Evolutionary conservation across 2,329 filamentous ascomycete genomes (phyloP), one percentile per base, ranked within the genome.

Genomic region (Aspergillus nomiae): DNA sequence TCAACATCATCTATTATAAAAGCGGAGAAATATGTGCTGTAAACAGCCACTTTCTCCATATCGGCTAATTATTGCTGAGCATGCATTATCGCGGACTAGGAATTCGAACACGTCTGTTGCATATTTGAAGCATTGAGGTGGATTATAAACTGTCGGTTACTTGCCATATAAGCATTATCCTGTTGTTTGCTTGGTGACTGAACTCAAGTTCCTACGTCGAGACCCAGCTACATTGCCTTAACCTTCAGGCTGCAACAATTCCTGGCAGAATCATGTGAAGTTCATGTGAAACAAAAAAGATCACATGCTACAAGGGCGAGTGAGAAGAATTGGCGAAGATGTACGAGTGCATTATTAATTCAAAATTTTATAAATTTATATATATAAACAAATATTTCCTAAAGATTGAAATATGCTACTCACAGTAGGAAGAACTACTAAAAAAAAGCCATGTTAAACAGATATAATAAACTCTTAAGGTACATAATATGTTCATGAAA

Each of bases 401-500:
- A 16, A 7, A 36, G 34, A 16, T 8, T 16, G 16, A 36, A 8
- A 4, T 14, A 12, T 36, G 34, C 34, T 36, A 16, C 34, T 14
- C 34, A 2, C 14, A 36, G 34, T 16, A 36, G 14, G 34, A 14
- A 36, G 21, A 26, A 12, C 11, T 4, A 53, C 4, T n/a, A 19
- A 32, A 21, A 19, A 32, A 21, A 16, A 26, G 14, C n/a, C 19
- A 54, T n/a, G 24, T 21, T 26, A 26, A 28, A 21, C 48, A 32
- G 55, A 55, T 24, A 36, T 14, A 55, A 60, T 55, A 60, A 43
- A 54, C 54, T 60, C 34, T 59, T 55, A 60, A 34, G 48, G 19
- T 60, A 60, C 58, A 55, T 55, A 60, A 55, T 55, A 55, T 60
- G 58, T 60, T 38, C 58, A 60, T 34, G 51, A 53, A 60, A 60